phyloP scores from a whole-genome alignment of 2,329 filamentous ascomycete species.

The Stagonosporopsis tanaceti region DNA sequence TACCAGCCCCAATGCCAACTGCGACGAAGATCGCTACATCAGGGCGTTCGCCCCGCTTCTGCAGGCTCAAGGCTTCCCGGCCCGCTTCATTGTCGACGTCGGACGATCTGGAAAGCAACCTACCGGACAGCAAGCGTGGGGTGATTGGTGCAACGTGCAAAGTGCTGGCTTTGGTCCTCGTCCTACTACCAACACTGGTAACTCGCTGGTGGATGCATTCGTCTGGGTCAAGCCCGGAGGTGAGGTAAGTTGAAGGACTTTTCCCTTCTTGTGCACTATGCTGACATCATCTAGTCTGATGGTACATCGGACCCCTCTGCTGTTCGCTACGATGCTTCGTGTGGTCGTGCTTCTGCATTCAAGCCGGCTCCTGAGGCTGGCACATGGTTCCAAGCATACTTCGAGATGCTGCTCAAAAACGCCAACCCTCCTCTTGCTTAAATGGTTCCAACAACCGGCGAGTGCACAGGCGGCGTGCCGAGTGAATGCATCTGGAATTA shows the following conservation, averaged over 20 bases:
- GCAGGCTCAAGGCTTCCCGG: conserved; percentile 56
- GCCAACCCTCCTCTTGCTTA: conserved; percentile 42
- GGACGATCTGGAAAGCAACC: conserved; percentile 70
- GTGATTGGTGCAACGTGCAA: conserved; percentile 73
- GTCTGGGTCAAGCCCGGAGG: conserved; percentile 76
- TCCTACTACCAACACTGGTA: conserved; percentile 69
- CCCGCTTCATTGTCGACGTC: conserved; percentile 62
- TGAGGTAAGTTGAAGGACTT: conserved; percentile 41
- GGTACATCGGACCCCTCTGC: conserved; percentile 55
- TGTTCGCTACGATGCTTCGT: conserved; percentile 63
- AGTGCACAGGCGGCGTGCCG: background rate
- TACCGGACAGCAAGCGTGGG: conserved; percentile 64
- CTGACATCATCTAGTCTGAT: conserved; percentile 43
- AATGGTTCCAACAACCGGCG: background rate
- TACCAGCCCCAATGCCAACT: conserved; percentile 57
- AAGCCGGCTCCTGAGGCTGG: conserved; percentile 75
- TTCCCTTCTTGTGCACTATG: background rate
- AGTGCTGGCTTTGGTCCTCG: conserved; percentile 70
- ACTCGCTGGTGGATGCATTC: conserved; percentile 68
- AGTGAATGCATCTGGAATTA: background rate
- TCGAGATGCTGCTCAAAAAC: conserved; percentile 46
- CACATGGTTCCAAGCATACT: conserved; percentile 67
- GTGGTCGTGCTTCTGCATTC: conserved; percentile 62
- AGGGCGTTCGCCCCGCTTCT: conserved; percentile 61
- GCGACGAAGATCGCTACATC: conserved; percentile 63